These are phyloP conservation scores for Claviceps africana DNA, from an alignment of 2,329 filamentous ascomycete genomes.

Conservation along the genomic window DNA sequence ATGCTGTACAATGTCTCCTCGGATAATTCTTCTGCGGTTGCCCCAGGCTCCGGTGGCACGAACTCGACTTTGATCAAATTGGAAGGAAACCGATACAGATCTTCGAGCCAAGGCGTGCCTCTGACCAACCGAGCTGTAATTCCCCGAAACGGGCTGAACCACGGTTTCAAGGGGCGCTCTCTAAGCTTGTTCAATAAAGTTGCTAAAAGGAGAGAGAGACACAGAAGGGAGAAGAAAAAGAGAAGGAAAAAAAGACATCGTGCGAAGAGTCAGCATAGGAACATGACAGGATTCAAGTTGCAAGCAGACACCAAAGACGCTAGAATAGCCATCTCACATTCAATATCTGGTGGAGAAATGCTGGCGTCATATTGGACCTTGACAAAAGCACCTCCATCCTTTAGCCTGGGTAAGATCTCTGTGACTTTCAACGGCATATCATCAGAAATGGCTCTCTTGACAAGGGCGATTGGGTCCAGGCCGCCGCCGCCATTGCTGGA, in stretches of 20 bases:
- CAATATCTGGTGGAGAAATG: constrained; percentile 26
- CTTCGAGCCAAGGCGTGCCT: constrained; percentile 87
- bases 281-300: not conserved
- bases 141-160: constrained; percentile 71
- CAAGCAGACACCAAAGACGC: not conserved
- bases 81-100: constrained; percentile 72
- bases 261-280: not conserved
- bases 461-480: constrained; percentile 37
- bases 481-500: constrained; percentile 33
- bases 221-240: too few relatives aligned
- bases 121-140: constrained; percentile 61
- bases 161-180: constrained; percentile 63
- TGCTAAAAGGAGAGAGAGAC: constrained; percentile 14
- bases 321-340: constrained; percentile 18
- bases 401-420: constrained; percentile 69
- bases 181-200: constrained; percentile 49
- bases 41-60: constrained; percentile 56
- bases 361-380: constrained; percentile 51
- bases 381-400: constrained; percentile 88
- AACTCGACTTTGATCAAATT: constrained; percentile 72
- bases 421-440: constrained; percentile 54
- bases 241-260: too few relatives aligned
- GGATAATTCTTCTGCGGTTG: constrained; percentile 59
- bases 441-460: constrained; percentile 49
- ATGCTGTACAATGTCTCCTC: constrained; percentile 79